These are phyloP conservation scores for Coemansia sp. DNA, from an alignment of 192 early-diverging fungal species.

Conservation along the genomic window DNA sequence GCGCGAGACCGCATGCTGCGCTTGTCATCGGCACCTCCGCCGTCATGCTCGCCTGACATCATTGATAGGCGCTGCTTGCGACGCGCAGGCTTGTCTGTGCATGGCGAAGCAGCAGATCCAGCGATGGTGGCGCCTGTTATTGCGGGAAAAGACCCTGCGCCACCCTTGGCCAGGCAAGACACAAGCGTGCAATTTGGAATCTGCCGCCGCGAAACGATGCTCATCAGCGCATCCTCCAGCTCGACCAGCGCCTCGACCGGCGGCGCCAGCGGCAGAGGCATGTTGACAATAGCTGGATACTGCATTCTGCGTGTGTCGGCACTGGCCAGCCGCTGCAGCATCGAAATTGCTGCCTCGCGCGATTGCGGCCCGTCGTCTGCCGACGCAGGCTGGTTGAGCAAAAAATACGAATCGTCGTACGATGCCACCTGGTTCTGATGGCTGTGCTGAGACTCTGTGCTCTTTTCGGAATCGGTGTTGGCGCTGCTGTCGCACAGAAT, in stretches of 20 bases:
- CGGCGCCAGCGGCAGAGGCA: slow-evolving; percentile 40
- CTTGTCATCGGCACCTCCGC: slow-evolving; percentile 37
- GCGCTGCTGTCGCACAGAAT: slow-evolving; percentile 3
- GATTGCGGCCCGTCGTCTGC: slow-evolving; percentile 20
- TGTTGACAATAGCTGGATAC: neutral
- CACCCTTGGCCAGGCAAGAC: slow-evolving; percentile 18
- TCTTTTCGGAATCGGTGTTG: slow-evolving; percentile 5
- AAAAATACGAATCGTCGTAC: slow-evolving; percentile 50
- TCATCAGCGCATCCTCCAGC: slow-evolving; percentile 42
- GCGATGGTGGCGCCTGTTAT: slow-evolving; percentile 29
- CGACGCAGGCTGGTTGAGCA: slow-evolving; percentile 22
- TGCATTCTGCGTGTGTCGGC: neutral
- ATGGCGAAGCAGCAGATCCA: slow-evolving; percentile 4
- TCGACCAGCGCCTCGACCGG: slow-evolving; percentile 31
- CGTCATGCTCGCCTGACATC: slow-evolving; percentile 20
- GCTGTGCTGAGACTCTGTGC: neutral
- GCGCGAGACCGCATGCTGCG: slow-evolving; percentile 38
- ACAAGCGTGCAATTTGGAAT: slow-evolving; percentile 42
- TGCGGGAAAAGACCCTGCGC: slow-evolving; percentile 34
- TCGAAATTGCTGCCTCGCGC: slow-evolving; percentile 31
- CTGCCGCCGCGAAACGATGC: slow-evolving; percentile 40
- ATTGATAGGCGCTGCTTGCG: slow-evolving; percentile 43
- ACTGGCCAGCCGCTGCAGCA: slow-evolving; percentile 28
- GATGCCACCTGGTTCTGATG: slow-evolving; percentile 12
- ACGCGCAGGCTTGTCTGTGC: slow-evolving; percentile 30